These are phyloP conservation scores for Antrodiella citrinella DNA, from an alignment of 768 basidiomycete genomes.

Conservation along the genomic window DNA sequence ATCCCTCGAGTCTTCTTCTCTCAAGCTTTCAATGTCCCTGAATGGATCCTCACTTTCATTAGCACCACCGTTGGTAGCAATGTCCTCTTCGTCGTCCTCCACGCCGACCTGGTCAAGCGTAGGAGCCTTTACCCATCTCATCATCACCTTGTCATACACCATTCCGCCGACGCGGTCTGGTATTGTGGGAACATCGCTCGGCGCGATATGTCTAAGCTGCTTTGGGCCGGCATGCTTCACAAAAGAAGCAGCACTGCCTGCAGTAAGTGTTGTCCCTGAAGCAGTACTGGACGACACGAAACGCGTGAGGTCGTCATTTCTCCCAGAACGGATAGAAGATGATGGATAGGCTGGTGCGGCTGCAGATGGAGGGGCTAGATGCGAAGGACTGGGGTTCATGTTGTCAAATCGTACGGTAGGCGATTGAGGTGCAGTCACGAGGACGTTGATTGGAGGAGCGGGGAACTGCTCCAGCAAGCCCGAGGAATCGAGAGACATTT, in stretches of 20 bases:
- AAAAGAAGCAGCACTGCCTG: constrained; percentile 71
- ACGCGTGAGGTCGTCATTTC: constrained; percentile 73
- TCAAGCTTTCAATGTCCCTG: constrained; percentile 81
- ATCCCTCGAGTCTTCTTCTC: constrained; percentile 40
- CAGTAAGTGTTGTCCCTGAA: constrained; percentile 63
- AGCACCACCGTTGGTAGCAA: constrained; percentile 24
- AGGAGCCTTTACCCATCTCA: constrained; percentile 77
- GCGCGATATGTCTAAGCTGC: constrained; percentile 74
- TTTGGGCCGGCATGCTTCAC: constrained; percentile 77
- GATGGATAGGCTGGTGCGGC: constrained; percentile 35
- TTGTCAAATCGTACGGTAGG: constrained; percentile 2
- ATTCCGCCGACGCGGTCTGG: constrained; percentile 81
- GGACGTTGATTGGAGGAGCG: constrained; percentile 16
- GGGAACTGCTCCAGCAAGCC: constrained; percentile 23
- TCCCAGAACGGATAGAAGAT: constrained; percentile 40
- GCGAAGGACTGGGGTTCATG: not conserved
- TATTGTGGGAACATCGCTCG: constrained; percentile 64
- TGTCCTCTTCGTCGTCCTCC: constrained; percentile 19
- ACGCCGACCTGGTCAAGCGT: constrained; percentile 25
- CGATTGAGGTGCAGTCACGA: constrained; percentile 14
- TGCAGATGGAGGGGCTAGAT: constrained; percentile 12
- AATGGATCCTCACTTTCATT: constrained; percentile 83
- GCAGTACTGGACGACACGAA: constrained; percentile 87
- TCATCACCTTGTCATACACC: constrained; percentile 75
- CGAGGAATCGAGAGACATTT: constrained; percentile 33